phyloP scores from a whole-genome alignment of 495 filamentous ascomycete genomes.

The Chaetomium fimeti region DNA sequence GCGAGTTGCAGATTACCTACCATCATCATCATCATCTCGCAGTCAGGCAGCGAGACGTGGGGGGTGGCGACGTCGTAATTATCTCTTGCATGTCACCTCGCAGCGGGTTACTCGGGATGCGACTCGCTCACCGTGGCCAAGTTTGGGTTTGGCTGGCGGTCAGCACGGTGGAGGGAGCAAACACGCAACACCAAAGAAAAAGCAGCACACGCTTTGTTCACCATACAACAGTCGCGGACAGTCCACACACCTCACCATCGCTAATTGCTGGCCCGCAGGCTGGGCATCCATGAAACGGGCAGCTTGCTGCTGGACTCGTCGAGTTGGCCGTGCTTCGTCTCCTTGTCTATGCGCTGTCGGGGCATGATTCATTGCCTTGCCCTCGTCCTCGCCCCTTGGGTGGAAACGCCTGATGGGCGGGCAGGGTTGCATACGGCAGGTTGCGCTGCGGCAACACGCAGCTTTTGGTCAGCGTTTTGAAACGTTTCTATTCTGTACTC shows the following conservation, averaged over 20 bases:
- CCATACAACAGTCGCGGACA: no score
- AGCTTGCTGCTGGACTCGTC: no score
- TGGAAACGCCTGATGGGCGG: constrained; percentile 8
- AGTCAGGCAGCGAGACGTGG: not conserved
- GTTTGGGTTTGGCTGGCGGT: not conserved
- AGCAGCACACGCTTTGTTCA: not conserved
- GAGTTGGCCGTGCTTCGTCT: not conserved
- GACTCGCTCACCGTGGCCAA: constrained; percentile 4
- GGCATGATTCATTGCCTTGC: constrained; percentile 13
- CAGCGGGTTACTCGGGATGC: not conserved
- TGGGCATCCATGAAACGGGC: not conserved
- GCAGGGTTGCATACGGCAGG: constrained; percentile 3
- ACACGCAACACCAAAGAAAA: constrained; percentile 2
- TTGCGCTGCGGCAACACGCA: not conserved
- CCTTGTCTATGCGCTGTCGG: constrained; percentile 4
- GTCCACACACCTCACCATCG: not conserved
- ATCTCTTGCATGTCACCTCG: no score
- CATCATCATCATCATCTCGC: no score
- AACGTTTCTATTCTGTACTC: constrained; percentile 6
- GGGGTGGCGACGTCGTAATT: no score
- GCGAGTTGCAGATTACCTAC: no score
- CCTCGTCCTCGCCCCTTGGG: constrained; percentile 9
- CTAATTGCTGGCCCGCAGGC: no score
- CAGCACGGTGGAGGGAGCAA: constrained; percentile 1
- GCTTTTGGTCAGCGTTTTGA: constrained; percentile 8